A percentile compares a stretch with the other conserved stretches of the same genome.
These are phyloP conservation scores for Cyphellophora attinorum DNA, from an alignment of 2,329 filamentous ascomycete genomes.

Conservation along the genomic window DNA sequence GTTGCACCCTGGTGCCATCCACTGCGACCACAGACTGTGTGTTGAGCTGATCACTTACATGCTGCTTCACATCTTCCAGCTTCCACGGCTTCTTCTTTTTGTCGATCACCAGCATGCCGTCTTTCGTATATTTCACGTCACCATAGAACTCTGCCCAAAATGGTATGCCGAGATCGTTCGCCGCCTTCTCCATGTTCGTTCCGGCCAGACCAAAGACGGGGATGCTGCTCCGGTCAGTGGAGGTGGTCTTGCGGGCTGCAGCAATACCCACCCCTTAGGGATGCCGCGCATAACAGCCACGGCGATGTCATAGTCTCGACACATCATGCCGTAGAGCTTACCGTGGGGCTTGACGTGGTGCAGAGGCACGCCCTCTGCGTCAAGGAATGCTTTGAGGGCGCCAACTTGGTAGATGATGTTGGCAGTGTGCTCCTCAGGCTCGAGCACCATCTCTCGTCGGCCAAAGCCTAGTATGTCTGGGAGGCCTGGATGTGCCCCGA, in stretches of 20 bases:
- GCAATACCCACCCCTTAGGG: no score
- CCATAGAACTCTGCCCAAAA: conserved; percentile 48
- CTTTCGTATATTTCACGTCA: conserved; percentile 46
- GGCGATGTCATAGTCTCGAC: conserved; percentile 41
- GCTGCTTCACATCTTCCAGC: conserved; percentile 44
- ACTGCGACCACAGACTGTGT: conserved; percentile 31
- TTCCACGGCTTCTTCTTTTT: conserved; percentile 47
- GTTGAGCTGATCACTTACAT: conserved; percentile 42
- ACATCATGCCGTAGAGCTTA: conserved; percentile 50
- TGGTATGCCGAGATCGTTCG: conserved; percentile 41
- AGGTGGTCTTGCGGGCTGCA: no score
- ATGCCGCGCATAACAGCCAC: conserved; percentile 45
- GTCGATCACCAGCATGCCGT: conserved; percentile 45
- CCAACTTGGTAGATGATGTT: conserved; percentile 55
- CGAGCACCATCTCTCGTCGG: conserved; percentile 50
- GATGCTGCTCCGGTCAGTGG: no score
- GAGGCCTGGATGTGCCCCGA: conserved; percentile 55
- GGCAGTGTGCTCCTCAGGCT: conserved; percentile 47
- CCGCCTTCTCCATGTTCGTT: conserved; percentile 45
- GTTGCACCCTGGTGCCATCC: conserved; percentile 28
- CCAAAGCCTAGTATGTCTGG: conserved; percentile 57
- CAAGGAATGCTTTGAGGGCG: conserved; percentile 50
- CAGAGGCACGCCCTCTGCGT: conserved; percentile 45
- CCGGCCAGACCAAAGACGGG: conserved; percentile 47
- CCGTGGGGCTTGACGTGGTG: conserved; percentile 57